Evolutionary conservation across 2,329 filamentous ascomycete genomes (phyloP).

Genomic region (Trichoderma sp.): DNA sequence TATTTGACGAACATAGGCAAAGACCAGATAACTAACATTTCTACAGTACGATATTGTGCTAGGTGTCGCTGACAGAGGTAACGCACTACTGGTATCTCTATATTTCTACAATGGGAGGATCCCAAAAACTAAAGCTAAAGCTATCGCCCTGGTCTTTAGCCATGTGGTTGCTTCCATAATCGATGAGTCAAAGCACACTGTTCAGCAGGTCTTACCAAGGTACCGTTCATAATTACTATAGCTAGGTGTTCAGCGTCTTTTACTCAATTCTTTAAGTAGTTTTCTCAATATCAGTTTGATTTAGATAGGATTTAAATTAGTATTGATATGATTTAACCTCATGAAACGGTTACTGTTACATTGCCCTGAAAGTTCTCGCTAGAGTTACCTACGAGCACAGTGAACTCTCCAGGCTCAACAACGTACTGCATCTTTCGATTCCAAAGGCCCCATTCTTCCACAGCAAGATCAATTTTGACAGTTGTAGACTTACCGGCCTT

Average conservation of each 20-base stretch:
- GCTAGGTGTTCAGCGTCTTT: neutral
- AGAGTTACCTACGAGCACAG: slow-evolving; percentile 1
- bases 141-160: neutral
- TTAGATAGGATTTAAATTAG: too few relatives aligned
- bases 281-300: too few relatives aligned
- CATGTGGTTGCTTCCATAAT: neutral
- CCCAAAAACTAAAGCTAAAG: neutral
- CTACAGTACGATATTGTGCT: neutral
- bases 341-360: neutral
- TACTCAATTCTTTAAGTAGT: too few relatives aligned
- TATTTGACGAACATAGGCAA: neutral
- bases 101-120: neutral
- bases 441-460: neutral
- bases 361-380: slow-evolving; percentile 1
- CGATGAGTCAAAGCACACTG: neutral
- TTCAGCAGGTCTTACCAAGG: neutral
- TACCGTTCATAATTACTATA: neutral
- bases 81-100: neutral
- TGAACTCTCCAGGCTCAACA: slow-evolving; percentile 6
- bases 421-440: slow-evolving; percentile 8
- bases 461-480: neutral
- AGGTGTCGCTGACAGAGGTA: neutral
- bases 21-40: neutral
- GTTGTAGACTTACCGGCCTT: slow-evolving; percentile 5
- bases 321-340: neutral